Evolutionary conservation across 805 yeast species (phyloP).

Genomic region (Metahyphopichia silvanorum): DNA sequence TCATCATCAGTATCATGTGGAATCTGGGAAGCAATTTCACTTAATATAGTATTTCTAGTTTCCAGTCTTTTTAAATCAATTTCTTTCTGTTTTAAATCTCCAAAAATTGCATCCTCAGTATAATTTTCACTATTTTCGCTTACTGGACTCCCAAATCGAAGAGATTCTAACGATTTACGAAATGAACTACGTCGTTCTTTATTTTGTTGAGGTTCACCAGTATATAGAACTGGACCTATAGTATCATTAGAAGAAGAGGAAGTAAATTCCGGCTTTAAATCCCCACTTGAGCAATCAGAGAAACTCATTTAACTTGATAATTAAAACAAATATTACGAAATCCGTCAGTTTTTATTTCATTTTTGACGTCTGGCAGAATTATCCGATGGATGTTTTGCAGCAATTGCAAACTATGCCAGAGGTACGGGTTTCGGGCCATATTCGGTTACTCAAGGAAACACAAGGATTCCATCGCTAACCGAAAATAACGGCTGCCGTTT

Average conservation of each 20-base stretch:
- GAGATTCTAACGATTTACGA: neutral
- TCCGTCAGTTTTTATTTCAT: too few relatives aligned
- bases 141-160: conserved; percentile 3
- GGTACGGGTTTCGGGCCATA: too few relatives aligned
- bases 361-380: too few relatives aligned
- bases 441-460: neutral
- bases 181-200: neutral
- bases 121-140: conserved; percentile 6
- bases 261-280: neutral
- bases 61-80: conserved; percentile 27
- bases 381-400: too few relatives aligned
- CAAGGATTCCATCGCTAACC: too few relatives aligned
- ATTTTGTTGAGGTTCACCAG: conserved; percentile 3
- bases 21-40: conserved; percentile 12
- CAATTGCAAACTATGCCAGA: too few relatives aligned
- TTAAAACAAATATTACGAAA: too few relatives aligned
- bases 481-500: too few relatives aligned
- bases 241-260: conserved; percentile 11
- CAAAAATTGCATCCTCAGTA: conserved; percentile 29
- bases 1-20: conserved; percentile 2
- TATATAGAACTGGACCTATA: conserved; percentile 11
- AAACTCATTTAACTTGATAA: too few relatives aligned
- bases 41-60: conserved; percentile 28
- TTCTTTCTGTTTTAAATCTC: conserved; percentile 26
- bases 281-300: too few relatives aligned